Percentiles rank a stretch among this genome's conserved stretches.
Conservation (phyloP, 768 basidiomycete genomes). For the Leccinum subgranulosum region DNA sequence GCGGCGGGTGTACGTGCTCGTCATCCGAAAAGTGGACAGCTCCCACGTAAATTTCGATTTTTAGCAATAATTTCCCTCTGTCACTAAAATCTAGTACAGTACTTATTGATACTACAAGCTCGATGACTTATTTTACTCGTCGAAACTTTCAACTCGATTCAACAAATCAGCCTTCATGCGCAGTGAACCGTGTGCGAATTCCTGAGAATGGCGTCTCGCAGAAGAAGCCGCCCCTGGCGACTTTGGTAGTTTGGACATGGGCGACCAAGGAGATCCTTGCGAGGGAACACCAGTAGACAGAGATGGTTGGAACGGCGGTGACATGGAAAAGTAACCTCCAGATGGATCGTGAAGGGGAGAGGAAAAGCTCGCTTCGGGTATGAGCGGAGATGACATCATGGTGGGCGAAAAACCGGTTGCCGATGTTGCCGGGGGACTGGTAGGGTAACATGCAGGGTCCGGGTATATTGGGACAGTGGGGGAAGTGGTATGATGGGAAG, state of each 20-base stretch:
- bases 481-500: conserved; percentile 19
- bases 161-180: too few relatives aligned
- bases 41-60: not conserved
- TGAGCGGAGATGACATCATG: conserved; percentile 5
- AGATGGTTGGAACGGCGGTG: conserved; percentile 13
- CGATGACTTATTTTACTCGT: too few relatives aligned
- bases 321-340: conserved; percentile 11
- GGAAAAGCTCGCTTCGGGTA: conserved; percentile 16
- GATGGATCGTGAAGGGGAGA: conserved; percentile 13
- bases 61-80: not conserved
- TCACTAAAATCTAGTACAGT: too few relatives aligned
- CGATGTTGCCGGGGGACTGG: conserved; percentile 6
- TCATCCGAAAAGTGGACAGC: not conserved
- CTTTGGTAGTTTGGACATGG: conserved; percentile 9
- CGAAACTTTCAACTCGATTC: too few relatives aligned
- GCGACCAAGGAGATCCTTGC: conserved; percentile 18
- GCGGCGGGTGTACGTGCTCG: conserved; percentile 20
- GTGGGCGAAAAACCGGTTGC: conserved; percentile 9
- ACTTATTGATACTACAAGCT: too few relatives aligned
- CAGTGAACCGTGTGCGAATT: too few relatives aligned
- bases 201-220: too few relatives aligned
- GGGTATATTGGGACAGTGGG: conserved; percentile 23
- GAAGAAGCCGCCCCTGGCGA: conserved; percentile 28
- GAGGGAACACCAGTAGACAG: conserved; percentile 4
- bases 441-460: conserved; percentile 17